Evolutionary conservation across 2,329 filamentous ascomycete species (phyloP).

Genomic region (Metarhizium humberi): DNA sequence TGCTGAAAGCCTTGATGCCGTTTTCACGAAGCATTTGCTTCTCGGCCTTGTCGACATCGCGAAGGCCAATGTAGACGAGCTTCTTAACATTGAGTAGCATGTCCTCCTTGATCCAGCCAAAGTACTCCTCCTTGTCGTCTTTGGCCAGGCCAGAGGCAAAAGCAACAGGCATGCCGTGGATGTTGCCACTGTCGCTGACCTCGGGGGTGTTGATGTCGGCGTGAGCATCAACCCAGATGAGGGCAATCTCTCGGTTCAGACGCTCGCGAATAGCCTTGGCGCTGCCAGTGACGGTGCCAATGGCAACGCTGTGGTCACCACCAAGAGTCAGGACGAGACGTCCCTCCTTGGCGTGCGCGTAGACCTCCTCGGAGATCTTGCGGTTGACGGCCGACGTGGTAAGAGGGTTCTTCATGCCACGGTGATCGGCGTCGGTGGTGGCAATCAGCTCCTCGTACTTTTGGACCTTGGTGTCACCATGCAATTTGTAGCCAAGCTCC

Average conservation of each 20-base stretch:
- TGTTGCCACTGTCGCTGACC: conserved; percentile 80
- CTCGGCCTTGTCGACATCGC: conserved; percentile 89
- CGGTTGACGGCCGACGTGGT: conserved; percentile 79
- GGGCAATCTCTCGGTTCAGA: conserved; percentile 72
- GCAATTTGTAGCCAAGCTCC: conserved; percentile 81
- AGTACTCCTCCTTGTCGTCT: conserved; percentile 67
- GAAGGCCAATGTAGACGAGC: conserved; percentile 91
- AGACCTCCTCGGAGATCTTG: conserved; percentile 74
- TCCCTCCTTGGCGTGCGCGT: conserved; percentile 73
- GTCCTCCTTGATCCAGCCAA: conserved; percentile 79
- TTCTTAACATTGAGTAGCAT: conserved; percentile 65
- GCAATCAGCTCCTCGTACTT: conserved; percentile 70
- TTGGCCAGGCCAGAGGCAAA: conserved; percentile 81
- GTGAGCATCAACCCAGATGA: conserved; percentile 98
- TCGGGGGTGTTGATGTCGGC: conserved; percentile 97
- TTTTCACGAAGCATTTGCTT: conserved; percentile 85
- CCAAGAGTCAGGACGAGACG: conserved; percentile 88
- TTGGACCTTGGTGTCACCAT: conserved; percentile 76
- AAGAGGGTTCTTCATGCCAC: conserved; percentile 89
- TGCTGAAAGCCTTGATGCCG: conserved; percentile 91
- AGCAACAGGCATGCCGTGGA: conserved; percentile 95
- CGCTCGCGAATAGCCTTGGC: conserved; percentile 81
- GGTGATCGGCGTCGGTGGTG: conserved; percentile 63
- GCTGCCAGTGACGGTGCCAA: conserved; percentile 82
- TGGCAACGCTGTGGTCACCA: conserved; percentile 93